Conservation (phyloP, 164 flowering plant genomes). For the Vitis amurensis region DNA sequence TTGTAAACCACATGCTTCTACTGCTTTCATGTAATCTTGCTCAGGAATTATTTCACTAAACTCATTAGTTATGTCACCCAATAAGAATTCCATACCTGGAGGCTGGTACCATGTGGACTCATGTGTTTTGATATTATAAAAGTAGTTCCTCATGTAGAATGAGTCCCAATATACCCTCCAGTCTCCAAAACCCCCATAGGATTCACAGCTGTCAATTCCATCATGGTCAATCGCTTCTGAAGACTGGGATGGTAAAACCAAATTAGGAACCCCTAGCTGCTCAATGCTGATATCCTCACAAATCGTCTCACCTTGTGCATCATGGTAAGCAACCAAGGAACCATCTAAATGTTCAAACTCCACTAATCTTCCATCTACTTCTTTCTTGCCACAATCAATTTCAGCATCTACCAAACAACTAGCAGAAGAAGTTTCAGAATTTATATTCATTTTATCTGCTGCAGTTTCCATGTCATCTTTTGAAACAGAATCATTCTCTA, state of each 20-base stretch:
- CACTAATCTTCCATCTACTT: slow-evolving; percentile 11
- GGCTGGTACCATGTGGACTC: slow-evolving; percentile 87
- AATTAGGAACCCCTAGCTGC: slow-evolving; percentile 17
- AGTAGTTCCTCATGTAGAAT: slow-evolving; percentile 62
- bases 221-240: slow-evolving; percentile 14
- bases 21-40: slow-evolving; percentile 5
- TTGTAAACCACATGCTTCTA: slow-evolving; percentile 15
- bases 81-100: slow-evolving; percentile 53
- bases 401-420: slow-evolving; percentile 21
- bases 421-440: slow-evolving; percentile 20
- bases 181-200: slow-evolving; percentile 36
- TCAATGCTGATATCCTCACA: slow-evolving; percentile 14
- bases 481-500: not conserved
- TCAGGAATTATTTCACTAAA: slow-evolving; percentile 20
- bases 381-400: slow-evolving; percentile 17
- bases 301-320: slow-evolving; percentile 18
- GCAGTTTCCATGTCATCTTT: slow-evolving; percentile 14
- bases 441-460: slow-evolving; percentile 7
- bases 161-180: slow-evolving; percentile 78
- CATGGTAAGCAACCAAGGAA: slow-evolving; percentile 14
- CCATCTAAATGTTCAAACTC: slow-evolving; percentile 19
- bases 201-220: slow-evolving; percentile 12
- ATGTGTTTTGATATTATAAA: slow-evolving; percentile 58
- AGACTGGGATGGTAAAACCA: slow-evolving; percentile 12
- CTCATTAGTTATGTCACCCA: slow-evolving; percentile 12